Evolutionary conservation across 495 filamentous ascomycete species (phyloP).

Genomic region (Penicillium odoratum): DNA sequence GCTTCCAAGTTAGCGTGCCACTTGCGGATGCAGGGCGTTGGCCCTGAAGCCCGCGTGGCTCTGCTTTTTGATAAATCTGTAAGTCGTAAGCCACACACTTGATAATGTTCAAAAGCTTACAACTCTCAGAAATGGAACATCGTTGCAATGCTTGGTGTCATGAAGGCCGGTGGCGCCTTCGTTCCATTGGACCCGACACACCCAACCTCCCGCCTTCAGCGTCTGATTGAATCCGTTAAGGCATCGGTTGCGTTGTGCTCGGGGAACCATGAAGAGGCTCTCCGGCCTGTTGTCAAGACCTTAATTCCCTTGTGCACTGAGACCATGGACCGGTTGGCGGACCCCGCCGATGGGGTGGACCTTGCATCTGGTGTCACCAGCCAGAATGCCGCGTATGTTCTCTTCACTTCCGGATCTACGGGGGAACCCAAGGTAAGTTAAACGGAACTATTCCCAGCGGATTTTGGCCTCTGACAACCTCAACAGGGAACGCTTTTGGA

Average conservation of each 20-base stretch:
- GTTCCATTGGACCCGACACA: constrained; percentile 61
- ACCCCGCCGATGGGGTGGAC: constrained; percentile 18
- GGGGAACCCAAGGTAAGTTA: constrained; percentile 51
- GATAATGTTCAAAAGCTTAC: constrained; percentile 10
- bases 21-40: constrained; percentile 48
- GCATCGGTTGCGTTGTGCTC: constrained; percentile 57
- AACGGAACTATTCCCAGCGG: not conserved
- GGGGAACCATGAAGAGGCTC: constrained; percentile 23
- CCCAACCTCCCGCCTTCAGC: constrained; percentile 50
- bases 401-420: constrained; percentile 54
- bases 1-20: constrained; percentile 48
- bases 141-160: constrained; percentile 56
- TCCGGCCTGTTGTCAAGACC: constrained; percentile 31
- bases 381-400: constrained; percentile 42
- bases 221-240: constrained; percentile 39
- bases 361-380: constrained; percentile 33
- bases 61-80: constrained; percentile 61
- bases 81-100: constrained; percentile 12
- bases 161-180: constrained; percentile 60
- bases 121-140: constrained; percentile 48
- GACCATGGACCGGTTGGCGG: constrained; percentile 27
- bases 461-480: not conserved
- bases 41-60: constrained; percentile 49
- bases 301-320: constrained; percentile 39
- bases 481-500: constrained; percentile 48